Percentiles rank a stretch among this genome's conserved stretches.
Evolutionary conservation across 305 asterid genomes (phyloP).

Genomic region (Fraxinus sp.): DNA sequence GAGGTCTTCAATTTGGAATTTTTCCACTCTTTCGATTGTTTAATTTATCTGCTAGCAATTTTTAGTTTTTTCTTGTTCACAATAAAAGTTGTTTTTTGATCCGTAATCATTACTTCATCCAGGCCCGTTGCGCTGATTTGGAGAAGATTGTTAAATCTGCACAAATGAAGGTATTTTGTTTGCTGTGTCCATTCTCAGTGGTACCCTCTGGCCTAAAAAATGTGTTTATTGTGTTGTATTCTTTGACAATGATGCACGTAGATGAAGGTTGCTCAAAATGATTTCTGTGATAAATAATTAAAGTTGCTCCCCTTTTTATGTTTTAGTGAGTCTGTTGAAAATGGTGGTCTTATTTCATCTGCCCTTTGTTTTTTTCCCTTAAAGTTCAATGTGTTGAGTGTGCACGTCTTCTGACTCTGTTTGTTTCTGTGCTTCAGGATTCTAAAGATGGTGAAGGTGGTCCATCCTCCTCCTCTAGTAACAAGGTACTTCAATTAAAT

Average conservation of each 20-base stretch:
- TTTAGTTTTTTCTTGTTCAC: constrained; percentile 1
- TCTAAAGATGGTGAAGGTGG: constrained; percentile 48
- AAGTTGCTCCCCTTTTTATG: constrained; percentile 6
- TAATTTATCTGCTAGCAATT: neutral
- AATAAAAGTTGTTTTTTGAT: constrained; percentile 17
- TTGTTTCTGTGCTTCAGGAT: constrained; percentile 38
- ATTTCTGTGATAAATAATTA: neutral
- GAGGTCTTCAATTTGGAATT: constrained; percentile 48
- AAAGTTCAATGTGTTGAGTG: neutral
- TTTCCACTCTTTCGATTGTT: neutral
- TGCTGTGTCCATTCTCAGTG: neutral
- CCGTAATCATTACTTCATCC: constrained; percentile 28
- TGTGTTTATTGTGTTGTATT: constrained; percentile 12
- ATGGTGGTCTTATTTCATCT: constrained; percentile 1
- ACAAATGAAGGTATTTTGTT: constrained; percentile 50
- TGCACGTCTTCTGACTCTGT: constrained; percentile 10
- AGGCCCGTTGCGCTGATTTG: constrained; percentile 75
- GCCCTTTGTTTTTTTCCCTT: neutral
- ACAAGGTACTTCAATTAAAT: constrained; percentile 42
- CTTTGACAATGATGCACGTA: neutral
- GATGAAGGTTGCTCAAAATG: neutral
- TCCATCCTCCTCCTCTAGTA: constrained; percentile 37
- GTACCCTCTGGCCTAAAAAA: neutral
- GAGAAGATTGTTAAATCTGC: constrained; percentile 57
- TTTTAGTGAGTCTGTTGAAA: neutral